phyloP scores from a whole-genome alignment of 129 eudicot species.

The Artemisia annua region DNA sequence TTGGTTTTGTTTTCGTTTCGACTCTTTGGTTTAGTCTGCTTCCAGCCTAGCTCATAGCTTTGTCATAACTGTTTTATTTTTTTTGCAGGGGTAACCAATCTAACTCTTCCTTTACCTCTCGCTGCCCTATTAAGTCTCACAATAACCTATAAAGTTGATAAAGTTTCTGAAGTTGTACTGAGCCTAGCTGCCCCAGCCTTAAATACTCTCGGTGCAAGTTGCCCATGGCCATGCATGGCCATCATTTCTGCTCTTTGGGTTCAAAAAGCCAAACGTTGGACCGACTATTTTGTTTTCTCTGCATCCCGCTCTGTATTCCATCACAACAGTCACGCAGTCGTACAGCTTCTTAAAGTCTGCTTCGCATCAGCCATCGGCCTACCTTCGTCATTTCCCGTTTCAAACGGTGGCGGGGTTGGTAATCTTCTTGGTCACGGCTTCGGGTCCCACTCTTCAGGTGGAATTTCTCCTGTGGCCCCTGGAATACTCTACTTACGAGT shows the following conservation, averaged over 20 bases:
- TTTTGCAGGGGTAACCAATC: conserved; percentile 62
- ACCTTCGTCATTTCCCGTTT: conserved; percentile 43
- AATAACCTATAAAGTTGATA: conserved; percentile 87
- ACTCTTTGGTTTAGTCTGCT: neutral
- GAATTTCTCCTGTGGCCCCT: conserved; percentile 89
- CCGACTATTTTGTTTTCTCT: conserved; percentile 78
- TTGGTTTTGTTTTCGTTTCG: neutral
- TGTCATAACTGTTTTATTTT: neutral
- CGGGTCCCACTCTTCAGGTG: conserved; percentile 77
- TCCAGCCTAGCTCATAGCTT: neutral
- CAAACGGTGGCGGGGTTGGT: conserved; percentile 78
- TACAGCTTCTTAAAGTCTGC: conserved; percentile 84
- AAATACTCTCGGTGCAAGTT: conserved; percentile 65
- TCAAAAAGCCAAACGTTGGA: conserved; percentile 97
- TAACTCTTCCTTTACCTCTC: conserved; percentile 84
- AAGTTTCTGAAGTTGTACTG: conserved; percentile 55
- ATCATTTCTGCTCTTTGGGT: conserved; percentile 84
- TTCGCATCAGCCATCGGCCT: conserved; percentile 72
- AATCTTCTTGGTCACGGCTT: conserved; percentile 90
- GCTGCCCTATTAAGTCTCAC: conserved; percentile 96
- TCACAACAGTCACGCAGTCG: conserved; percentile 77
- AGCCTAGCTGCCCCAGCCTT: conserved; percentile 77
- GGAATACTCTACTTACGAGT: conserved; percentile 88
- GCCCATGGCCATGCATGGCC: conserved; percentile 99
- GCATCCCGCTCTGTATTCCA: conserved; percentile 92